Percentiles rank a stretch among this genome's conserved stretches.
Conservation (phyloP, 2,329 filamentous ascomycete genomes). For the Colletotrichum sojae region DNA sequence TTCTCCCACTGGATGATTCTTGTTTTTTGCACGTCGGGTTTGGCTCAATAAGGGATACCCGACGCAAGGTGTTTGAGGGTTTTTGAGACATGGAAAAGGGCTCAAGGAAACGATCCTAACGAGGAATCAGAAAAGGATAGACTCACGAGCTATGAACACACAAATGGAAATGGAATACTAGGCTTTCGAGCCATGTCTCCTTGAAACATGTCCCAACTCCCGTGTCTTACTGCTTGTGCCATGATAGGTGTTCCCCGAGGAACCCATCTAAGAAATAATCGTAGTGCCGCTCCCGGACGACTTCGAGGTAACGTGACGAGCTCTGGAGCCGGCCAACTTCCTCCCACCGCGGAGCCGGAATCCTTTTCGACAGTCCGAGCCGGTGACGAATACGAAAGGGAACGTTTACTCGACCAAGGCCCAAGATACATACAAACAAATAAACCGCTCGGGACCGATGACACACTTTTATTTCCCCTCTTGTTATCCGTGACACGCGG, state of each 20-base stretch:
- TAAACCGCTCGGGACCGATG: too few species aligned
- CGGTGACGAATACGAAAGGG: neutral
- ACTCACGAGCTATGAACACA: conserved; percentile 45
- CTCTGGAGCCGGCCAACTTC: neutral
- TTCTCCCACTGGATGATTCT: conserved; percentile 37
- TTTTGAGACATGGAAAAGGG: conserved; percentile 39
- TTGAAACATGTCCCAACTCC: neutral
- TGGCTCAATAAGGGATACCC: conserved; percentile 38
- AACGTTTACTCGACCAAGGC: neutral
- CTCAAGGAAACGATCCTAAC: conserved; percentile 34
- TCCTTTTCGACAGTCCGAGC: neutral
- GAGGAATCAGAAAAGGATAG: conserved; percentile 42
- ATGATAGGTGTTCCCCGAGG: neutral
- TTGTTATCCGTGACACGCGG: too few species aligned
- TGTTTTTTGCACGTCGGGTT: conserved; percentile 31
- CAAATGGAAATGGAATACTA: conserved; percentile 35
- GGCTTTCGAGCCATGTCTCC: conserved; percentile 23
- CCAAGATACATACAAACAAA: too few species aligned
- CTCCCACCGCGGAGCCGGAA: neutral
- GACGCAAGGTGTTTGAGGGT: conserved; percentile 39
- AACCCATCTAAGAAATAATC: neutral
- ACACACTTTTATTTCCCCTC: too few species aligned
- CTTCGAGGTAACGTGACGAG: neutral
- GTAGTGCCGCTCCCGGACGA: neutral
- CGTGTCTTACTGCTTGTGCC: neutral